Evolutionary conservation across 2,329 filamentous ascomycete species (phyloP), one percentile per base, ranked within the genome.

Genomic region (Penicillium sp.): DNA sequence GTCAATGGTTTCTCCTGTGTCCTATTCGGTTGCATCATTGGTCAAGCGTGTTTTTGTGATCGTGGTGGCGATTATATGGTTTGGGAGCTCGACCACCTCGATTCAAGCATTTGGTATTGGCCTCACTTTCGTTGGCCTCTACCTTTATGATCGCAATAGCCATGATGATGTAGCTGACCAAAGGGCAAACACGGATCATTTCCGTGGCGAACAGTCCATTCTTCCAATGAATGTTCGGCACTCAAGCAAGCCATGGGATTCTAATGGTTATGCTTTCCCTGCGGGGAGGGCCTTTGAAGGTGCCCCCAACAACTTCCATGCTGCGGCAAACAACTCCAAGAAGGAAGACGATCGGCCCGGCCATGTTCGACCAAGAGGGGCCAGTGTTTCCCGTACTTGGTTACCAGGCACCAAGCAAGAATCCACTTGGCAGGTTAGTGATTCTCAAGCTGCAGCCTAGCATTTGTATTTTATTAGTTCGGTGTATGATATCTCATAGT

Each of bases 31-130:
- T 37, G 94, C 94, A 35, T 95, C 89, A 54, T 80, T 99, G 58
- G 94, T 99, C 75, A 99, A 99, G 77, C 88, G 94, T 46, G 94
- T 99, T 13, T 97, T 96, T 68, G 93, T 99, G 67, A 96, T 99
- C 65, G 84, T 94, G 56, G 88, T 96, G 64, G 91, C 94, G 7
- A 93, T 99, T 59, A 77, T 97, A 63, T 99, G 94, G 94, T 99
- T 97, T 75, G 88, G 91, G 60, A 97, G 87, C 72, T 85, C 88
- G 1, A 96, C 94, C 32, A 97, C 90, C 6, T 81, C 80, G 16
- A 73, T 95, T 16, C 94, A 99, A 73, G 90, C 85, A 1, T 80
- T 89, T 40, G 94, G 94, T 16, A 97, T 99, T 66, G 83, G 77
- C 4, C 83, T 99, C 44, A 99, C 94, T 0, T 96, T 97, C 69